phyloP scores from a whole-genome alignment of 2,329 filamentous ascomycete species.

The Berkeleyomyces basicola region DNA sequence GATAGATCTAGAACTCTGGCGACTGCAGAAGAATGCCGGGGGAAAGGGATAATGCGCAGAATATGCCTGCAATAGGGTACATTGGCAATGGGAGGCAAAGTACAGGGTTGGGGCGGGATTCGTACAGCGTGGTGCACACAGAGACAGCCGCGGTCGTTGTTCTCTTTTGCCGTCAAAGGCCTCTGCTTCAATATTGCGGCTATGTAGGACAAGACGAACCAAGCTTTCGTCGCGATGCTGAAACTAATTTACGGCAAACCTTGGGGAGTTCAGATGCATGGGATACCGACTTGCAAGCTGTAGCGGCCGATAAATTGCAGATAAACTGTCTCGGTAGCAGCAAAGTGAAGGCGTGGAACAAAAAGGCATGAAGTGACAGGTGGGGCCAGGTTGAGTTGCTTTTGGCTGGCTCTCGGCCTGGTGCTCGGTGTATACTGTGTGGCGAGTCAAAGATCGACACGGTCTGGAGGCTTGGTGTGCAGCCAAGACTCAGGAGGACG shows the following conservation, averaged over 20 bases:
- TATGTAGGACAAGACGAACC: no score
- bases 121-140: neutral
- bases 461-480: neutral
- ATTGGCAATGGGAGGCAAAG: neutral
- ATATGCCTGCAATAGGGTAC: neutral
- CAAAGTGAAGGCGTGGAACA: neutral
- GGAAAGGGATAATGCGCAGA: neutral
- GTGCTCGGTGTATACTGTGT: conserved; percentile 7
- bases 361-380: conserved; percentile 6
- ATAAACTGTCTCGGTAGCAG: neutral
- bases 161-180: no score
- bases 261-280: neutral
- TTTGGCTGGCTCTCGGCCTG: conserved; percentile 3
- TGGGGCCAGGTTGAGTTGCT: neutral
- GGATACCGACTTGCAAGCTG: neutral
- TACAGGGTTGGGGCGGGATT: neutral
- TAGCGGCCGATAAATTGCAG: neutral
- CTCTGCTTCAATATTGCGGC: no score
- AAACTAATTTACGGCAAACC: no score
- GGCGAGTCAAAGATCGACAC: neutral
- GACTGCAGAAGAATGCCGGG: neutral
- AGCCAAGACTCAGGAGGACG: neutral
- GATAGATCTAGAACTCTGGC: neutral
- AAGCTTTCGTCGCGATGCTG: no score
- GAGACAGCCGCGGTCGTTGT: no score